These are phyloP conservation scores for Globisporangium mamillatum DNA, from an alignment of 352 stramenopile genomes.

Conservation along the genomic window DNA sequence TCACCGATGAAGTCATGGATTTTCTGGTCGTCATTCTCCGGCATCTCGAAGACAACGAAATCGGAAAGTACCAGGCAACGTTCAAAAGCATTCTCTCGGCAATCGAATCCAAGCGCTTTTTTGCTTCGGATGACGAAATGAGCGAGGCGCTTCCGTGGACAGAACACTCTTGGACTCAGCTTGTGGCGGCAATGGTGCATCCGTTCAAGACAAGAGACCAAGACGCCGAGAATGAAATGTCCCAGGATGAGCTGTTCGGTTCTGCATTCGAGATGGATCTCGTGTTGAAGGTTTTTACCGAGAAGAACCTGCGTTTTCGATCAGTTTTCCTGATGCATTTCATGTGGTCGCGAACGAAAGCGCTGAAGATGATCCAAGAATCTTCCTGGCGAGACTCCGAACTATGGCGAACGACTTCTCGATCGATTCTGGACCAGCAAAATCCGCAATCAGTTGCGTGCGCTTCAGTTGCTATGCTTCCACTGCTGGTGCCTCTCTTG, in stretches of 20 bases:
- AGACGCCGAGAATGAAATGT: slow-evolving; percentile 6
- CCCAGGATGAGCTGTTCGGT: slow-evolving; percentile 8
- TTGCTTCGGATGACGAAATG: slow-evolving; percentile 13
- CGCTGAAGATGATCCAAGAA: slow-evolving; percentile 28
- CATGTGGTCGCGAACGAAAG: slow-evolving; percentile 39
- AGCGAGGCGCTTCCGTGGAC: not conserved
- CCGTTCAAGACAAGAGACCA: slow-evolving; percentile 22
- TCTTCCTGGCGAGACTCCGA: slow-evolving; percentile 40
- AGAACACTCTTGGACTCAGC: slow-evolving; percentile 6
- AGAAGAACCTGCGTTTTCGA: slow-evolving; percentile 21
- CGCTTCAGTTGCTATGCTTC: slow-evolving; percentile 35
- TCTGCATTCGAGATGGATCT: slow-evolving; percentile 6
- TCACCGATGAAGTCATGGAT: slow-evolving; percentile 37
- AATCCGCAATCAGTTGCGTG: slow-evolving; percentile 24
- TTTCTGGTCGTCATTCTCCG: slow-evolving; percentile 44
- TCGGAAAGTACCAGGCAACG: slow-evolving; percentile 40
- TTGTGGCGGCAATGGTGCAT: slow-evolving; percentile 30
- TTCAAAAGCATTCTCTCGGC: slow-evolving; percentile 37
- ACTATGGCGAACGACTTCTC: slow-evolving; percentile 38
- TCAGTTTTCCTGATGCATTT: slow-evolving; percentile 44
- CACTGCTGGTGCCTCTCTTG: slow-evolving; percentile 42
- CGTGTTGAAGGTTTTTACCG: slow-evolving; percentile 22
- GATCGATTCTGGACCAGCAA: slow-evolving; percentile 30
- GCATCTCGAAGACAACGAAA: slow-evolving; percentile 46
- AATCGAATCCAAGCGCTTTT: slow-evolving; percentile 34